These are phyloP conservation scores for Rhodotorula mucilaginosa DNA, from an alignment of 1,284 basidiomycete species.

Conservation along the genomic window DNA sequence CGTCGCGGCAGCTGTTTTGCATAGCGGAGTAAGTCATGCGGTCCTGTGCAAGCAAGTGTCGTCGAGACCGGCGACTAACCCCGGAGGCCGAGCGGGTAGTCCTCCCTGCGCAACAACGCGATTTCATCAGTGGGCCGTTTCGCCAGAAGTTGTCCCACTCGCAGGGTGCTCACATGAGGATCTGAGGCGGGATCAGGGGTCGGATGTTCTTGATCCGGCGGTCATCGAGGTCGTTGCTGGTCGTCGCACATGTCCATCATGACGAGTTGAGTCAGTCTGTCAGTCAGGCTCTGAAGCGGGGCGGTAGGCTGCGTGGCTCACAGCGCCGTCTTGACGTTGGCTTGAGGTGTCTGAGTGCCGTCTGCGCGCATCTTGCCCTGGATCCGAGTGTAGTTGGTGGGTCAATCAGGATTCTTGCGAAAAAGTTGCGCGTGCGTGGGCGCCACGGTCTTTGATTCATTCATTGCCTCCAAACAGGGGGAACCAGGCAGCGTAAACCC, in stretches of 20 bases:
- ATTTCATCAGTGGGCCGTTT: conserved; percentile 9
- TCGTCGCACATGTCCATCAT: not conserved
- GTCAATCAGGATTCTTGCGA: not conserved
- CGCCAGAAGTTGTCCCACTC: too few relatives aligned
- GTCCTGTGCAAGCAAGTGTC: not conserved
- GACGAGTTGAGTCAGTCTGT: too few relatives aligned
- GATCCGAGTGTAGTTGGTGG: not conserved
- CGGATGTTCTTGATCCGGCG: conserved; percentile 72
- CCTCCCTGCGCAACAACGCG: conserved; percentile 72
- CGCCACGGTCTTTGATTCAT: not conserved
- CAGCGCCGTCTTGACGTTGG: conserved; percentile 1
- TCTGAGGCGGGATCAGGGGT: conserved; percentile 59
- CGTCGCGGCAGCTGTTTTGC: conserved; percentile 67
- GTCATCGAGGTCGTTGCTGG: conserved; percentile 62
- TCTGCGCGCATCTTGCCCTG: conserved; percentile 1
- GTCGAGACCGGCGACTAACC: conserved; percentile 49
- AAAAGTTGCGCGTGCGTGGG: not conserved
- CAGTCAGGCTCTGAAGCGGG: too few relatives aligned
- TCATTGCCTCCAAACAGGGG: too few relatives aligned
- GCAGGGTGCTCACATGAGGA: not conserved
- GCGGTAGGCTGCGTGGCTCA: not conserved
- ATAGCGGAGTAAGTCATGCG: too few relatives aligned
- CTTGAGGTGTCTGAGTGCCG: conserved; percentile 1
- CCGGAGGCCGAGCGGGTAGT: conserved; percentile 61
- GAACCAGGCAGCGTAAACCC: not conserved